These are phyloP conservation scores for Catharanthus roseus DNA, from an alignment of 257 asterid species.

Conservation along the genomic window DNA sequence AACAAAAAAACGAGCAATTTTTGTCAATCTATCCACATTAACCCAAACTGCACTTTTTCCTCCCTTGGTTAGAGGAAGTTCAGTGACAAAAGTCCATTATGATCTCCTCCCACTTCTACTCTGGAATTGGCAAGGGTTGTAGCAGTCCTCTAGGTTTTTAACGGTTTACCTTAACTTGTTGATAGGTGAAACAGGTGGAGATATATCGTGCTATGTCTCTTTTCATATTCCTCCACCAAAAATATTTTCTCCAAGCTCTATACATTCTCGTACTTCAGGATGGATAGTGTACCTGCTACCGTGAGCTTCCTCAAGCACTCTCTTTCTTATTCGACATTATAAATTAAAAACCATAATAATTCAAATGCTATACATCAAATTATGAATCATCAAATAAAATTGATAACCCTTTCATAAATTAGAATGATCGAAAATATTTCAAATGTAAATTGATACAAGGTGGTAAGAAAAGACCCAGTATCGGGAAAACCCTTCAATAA, in stretches of 20 bases:
- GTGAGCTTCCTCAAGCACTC: background rate
- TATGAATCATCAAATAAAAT: too few species aligned
- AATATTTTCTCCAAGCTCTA: too few species aligned
- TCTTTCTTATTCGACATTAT: background rate
- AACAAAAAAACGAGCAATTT: background rate
- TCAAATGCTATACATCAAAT: too few species aligned
- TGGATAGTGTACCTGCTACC: background rate
- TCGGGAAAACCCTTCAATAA: too few species aligned
- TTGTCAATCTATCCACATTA: too few species aligned
- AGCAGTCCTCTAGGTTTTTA: background rate
- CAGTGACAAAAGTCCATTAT: background rate
- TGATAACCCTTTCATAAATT: too few species aligned
- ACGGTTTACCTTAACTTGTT: too few species aligned
- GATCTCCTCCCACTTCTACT: background rate
- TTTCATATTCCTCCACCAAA: too few species aligned
- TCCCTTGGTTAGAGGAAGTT: background rate
- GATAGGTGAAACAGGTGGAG: background rate
- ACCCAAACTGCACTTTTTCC: background rate
- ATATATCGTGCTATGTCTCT: background rate
- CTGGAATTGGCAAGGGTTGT: background rate
- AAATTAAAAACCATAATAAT: too few species aligned
- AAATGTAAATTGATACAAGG: too few species aligned
- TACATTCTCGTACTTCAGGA: constrained; percentile 4
- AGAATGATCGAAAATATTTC: too few species aligned
- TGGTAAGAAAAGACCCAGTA: too few species aligned